A percentile compares a stretch with the other conserved stretches of the same genome.
Evolutionary conservation across 2,329 filamentous ascomycete genomes (phyloP).

Genomic region (Colletotrichum acutatum): DNA sequence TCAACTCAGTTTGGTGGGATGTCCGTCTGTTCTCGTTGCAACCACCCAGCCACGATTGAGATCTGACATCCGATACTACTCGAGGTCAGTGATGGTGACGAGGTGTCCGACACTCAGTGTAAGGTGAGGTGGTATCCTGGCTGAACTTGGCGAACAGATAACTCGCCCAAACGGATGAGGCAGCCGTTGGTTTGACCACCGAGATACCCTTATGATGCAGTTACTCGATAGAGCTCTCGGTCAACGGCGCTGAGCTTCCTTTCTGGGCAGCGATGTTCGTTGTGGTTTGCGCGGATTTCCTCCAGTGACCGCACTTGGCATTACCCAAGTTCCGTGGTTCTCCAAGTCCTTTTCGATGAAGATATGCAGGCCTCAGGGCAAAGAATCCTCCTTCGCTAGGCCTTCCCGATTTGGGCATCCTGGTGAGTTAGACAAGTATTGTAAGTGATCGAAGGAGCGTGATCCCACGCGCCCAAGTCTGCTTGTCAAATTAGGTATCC

Average conservation of each 20-base stretch:
- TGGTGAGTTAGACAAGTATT: background rate
- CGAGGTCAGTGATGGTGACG: background rate
- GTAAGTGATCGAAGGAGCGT: background rate
- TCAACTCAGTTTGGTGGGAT: background rate
- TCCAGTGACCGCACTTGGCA: background rate
- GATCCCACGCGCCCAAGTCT: background rate
- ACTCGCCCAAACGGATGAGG: background rate
- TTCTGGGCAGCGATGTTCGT: background rate
- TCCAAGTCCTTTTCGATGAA: background rate
- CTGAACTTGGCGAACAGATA: background rate
- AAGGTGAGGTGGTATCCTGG: background rate
- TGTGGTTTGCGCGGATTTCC: background rate
- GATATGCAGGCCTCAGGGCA: background rate
- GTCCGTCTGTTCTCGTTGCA: background rate
- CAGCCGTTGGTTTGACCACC: background rate
- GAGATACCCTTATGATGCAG: background rate
- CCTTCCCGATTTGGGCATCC: background rate
- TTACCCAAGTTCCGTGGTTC: background rate
- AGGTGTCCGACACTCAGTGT: background rate
- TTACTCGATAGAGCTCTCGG: slow-evolving; percentile 1
- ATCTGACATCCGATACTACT: slow-evolving; percentile 1
- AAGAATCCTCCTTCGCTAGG: background rate
- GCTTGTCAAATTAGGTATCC: background rate
- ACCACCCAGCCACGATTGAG: background rate
- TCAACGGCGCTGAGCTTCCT: background rate